Evolutionary conservation across 129 eudicot species (phyloP).

Genomic region (Pseudognaphalium luteoalbum): DNA sequence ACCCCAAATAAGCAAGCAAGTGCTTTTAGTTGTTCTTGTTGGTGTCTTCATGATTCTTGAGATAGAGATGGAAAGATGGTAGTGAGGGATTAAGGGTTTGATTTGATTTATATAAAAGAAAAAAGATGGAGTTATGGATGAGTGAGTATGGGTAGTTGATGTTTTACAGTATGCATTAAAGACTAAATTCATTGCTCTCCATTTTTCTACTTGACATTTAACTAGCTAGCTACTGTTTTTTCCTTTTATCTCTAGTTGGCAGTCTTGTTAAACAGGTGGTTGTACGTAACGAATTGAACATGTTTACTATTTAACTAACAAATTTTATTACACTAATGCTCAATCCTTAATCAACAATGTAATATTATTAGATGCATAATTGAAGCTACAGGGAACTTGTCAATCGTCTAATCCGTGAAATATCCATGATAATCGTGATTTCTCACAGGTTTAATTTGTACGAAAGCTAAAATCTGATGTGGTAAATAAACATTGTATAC

Average conservation of each 20-base stretch:
- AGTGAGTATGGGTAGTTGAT: conserved; percentile 60
- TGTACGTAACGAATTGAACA: neutral
- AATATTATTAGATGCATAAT: too few species aligned
- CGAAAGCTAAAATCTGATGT: too few species aligned
- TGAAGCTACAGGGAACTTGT: too few species aligned
- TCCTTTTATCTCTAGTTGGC: neutral
- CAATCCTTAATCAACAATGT: too few species aligned
- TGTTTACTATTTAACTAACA: neutral
- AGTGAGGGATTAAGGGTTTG: conserved; percentile 18
- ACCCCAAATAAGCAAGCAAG: conserved; percentile 41
- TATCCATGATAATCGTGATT: too few species aligned
- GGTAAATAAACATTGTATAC: too few species aligned
- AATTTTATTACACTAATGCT: neutral
- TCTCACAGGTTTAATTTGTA: too few species aligned
- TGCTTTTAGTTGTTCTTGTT: conserved; percentile 31
- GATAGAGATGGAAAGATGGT: conserved; percentile 13
- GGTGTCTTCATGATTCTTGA: conserved; percentile 28
- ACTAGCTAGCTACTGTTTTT: conserved; percentile 9
- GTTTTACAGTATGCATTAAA: conserved; percentile 61
- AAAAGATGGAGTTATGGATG: conserved; percentile 55
- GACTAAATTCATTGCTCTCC: conserved; percentile 36
- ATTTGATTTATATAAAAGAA: conserved; percentile 31
- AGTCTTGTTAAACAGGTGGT: neutral
- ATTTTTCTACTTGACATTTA: conserved; percentile 13
- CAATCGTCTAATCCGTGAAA: too few species aligned